Evolutionary conservation across 352 stramenopile genomes (phyloP), one percentile per base, ranked within the genome.

Genomic region (Globisporangium takayamanum): DNA sequence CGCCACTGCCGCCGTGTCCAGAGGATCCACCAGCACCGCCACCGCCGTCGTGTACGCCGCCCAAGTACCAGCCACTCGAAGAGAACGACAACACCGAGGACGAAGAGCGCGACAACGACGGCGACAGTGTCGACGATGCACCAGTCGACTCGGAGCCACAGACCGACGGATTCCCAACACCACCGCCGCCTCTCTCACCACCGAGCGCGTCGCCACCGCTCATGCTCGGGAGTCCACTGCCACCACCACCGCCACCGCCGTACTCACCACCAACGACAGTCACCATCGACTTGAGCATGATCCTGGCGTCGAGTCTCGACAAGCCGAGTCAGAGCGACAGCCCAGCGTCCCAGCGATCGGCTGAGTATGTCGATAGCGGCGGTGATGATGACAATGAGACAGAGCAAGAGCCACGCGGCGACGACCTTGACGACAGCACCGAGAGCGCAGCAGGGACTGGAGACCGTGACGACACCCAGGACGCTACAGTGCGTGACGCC

Each of bases 1-100:
- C 81, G 14, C 81, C 81, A 12, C 61, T 92, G 50, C 81, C 81
- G 22, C 81, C 81, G 4, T 92, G 79, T 60, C 81, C 81, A 10
- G 81, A 92, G 54, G 80, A 90, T 36, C 79, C 63, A 10, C 79
- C 77, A 12, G 79, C 72, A 37, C 79, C 81, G 30, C 77, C 74
- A 7, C 79, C 81, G 2, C 78, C 78, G 8, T 73, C 72, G 26
- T 87, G 69, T 49, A 89, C 81, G 22, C 81, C 81, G 20, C 81
- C 81, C 33, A 77, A 82, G 58, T 91, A 91, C 55, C 77, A 80
- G 36, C 80, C 81, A 12, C 50, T 76, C 30, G 77, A 88, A 39
- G 79, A 87, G 26, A 64, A 72, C n/a, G 64, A 64, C 39, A 70
- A 69, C 36, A 71, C 71, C 2, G 69, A 82, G 46, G 70, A 81